These are phyloP conservation scores for Clavispora asparagi DNA, from an alignment of 805 yeast species.

Conservation along the genomic window DNA sequence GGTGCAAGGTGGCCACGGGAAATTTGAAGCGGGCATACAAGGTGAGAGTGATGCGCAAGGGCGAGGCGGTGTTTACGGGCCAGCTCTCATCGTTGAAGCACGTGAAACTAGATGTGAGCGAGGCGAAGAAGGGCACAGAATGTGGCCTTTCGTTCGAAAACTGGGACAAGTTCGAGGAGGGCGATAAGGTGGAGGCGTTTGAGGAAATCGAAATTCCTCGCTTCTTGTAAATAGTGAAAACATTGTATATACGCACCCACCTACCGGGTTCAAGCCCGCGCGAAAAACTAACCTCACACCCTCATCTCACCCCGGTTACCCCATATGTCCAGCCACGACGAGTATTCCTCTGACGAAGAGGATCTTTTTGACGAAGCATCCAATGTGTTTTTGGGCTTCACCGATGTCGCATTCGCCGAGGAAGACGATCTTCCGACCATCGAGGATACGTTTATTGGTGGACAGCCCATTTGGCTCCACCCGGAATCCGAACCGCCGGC, in stretches of 20 bases:
- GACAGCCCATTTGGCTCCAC: constrained; percentile 62
- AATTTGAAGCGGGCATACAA: constrained; percentile 52
- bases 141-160: constrained; percentile 76
- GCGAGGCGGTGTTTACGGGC: constrained; percentile 49
- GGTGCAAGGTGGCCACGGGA: constrained; percentile 77
- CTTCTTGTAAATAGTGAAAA: constrained; percentile 20
- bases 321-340: constrained; percentile 38
- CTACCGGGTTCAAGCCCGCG: not conserved
- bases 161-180: constrained; percentile 67
- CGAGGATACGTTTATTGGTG: constrained; percentile 82
- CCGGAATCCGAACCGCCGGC: constrained; percentile 52
- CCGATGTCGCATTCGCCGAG: constrained; percentile 52
- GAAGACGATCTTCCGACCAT: constrained; percentile 31
- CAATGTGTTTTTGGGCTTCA: constrained; percentile 54
- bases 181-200: constrained; percentile 69
- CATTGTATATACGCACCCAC: not conserved
- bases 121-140: constrained; percentile 80
- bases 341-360: constrained; percentile 52
- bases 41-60: constrained; percentile 53
- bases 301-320: not conserved
- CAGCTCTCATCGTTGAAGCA: constrained; percentile 69
- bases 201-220: constrained; percentile 52
- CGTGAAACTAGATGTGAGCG: constrained; percentile 71
- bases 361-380: constrained; percentile 29
- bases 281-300: not conserved